phyloP scores from a whole-genome alignment of 2,329 filamentous ascomycete species.

The Chaetoscypha palmicola region DNA sequence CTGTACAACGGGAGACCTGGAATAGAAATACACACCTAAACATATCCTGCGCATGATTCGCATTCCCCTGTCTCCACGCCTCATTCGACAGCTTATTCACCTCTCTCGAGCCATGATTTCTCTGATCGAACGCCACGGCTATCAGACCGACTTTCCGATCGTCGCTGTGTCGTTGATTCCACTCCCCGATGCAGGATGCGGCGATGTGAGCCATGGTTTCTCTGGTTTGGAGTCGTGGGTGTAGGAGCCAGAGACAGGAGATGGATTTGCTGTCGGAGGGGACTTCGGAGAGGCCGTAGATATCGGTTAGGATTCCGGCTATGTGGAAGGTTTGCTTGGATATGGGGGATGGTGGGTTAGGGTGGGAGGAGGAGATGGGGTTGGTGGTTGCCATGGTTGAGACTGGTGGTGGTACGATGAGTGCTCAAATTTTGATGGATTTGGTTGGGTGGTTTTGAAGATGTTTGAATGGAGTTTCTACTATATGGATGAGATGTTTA shows the following conservation, averaged over 20 bases:
- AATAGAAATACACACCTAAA: slow-evolving; percentile 42
- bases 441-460: no score
- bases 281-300: slow-evolving; percentile 77
- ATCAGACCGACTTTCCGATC: slow-evolving; percentile 50
- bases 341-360: slow-evolving; percentile 32
- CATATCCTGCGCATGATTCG: slow-evolving; percentile 87
- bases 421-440: neutral
- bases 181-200: slow-evolving; percentile 58
- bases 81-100: slow-evolving; percentile 64
- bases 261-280: slow-evolving; percentile 45
- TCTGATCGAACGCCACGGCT: slow-evolving; percentile 81
- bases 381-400: slow-evolving; percentile 18
- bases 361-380: slow-evolving; percentile 13
- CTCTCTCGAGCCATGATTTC: slow-evolving; percentile 77
- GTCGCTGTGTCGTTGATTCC: slow-evolving; percentile 44
- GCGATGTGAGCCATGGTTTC: slow-evolving; percentile 72
- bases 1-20: no score
- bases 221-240: slow-evolving; percentile 66
- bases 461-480: no score
- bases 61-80: slow-evolving; percentile 66
- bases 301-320: slow-evolving; percentile 68
- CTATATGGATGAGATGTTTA: no score
- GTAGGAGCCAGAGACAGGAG: slow-evolving; percentile 85
- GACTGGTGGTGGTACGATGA: no score
- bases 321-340: slow-evolving; percentile 65